Percentiles rank a stretch among this genome's conserved stretches.
Evolutionary conservation across 306 rosid genomes (phyloP).

Genomic region (Gastrolobium bilobum): DNA sequence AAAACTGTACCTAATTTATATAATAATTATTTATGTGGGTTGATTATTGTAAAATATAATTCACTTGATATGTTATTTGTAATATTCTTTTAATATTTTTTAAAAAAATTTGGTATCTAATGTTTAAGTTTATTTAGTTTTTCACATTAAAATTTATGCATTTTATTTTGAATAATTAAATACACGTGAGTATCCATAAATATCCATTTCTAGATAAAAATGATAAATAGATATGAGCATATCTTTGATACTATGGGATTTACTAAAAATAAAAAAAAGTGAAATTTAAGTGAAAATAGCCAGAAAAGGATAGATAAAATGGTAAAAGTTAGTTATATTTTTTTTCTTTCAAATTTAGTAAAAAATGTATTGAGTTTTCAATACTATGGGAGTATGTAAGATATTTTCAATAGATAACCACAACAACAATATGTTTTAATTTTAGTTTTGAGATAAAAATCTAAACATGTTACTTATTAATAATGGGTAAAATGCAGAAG

Average conservation of each 20-base stretch:
- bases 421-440: neutral
- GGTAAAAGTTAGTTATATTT: too few relatives aligned
- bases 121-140: neutral
- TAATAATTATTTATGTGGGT: neutral
- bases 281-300: too few relatives aligned
- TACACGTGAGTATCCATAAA: neutral
- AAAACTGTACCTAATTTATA: too few relatives aligned
- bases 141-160: neutral
- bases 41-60: neutral
- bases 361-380: too few relatives aligned
- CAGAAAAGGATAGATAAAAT: too few relatives aligned
- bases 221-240: neutral
- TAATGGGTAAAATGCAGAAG: neutral
- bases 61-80: neutral
- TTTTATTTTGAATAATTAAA: neutral
- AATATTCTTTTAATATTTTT: too few relatives aligned
- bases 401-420: too few relatives aligned
- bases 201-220: neutral
- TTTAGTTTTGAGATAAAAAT: neutral
- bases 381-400: too few relatives aligned
- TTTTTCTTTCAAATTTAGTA: too few relatives aligned
- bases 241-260: too few relatives aligned
- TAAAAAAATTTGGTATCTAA: neutral
- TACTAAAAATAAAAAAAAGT: too few relatives aligned
- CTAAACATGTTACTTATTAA: too few relatives aligned